phyloP scores from a whole-genome alignment of 768 basidiomycete species.

The Xerocomellus intermedius region DNA sequence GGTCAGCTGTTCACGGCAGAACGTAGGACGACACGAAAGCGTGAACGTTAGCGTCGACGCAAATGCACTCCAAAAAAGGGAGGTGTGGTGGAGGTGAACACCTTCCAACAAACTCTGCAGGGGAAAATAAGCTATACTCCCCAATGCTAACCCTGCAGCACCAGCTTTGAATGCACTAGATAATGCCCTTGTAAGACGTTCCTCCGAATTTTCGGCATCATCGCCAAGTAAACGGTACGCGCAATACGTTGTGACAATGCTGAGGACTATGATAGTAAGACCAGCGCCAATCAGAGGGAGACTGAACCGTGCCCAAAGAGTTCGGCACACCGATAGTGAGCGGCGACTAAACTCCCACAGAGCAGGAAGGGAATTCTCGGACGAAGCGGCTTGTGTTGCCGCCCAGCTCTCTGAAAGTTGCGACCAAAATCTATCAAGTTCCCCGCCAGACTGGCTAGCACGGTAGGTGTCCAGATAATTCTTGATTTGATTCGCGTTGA shows the following conservation, averaged over 20 bases:
- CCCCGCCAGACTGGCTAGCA: slow-evolving; percentile 61
- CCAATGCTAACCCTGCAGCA: slow-evolving; percentile 35
- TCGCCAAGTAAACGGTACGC: slow-evolving; percentile 51
- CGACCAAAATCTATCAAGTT: slow-evolving; percentile 67
- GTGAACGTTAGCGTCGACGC: slow-evolving; percentile 47
- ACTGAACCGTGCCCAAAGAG: slow-evolving; percentile 96
- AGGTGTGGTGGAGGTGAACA: slow-evolving; percentile 49
- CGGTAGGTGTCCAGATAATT: slow-evolving; percentile 78
- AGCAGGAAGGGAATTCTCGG: slow-evolving; percentile 9
- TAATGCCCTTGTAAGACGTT: slow-evolving; percentile 39
- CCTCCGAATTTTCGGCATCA: slow-evolving; percentile 39
- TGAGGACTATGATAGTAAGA: slow-evolving; percentile 55
- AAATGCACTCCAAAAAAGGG: slow-evolving; percentile 49
- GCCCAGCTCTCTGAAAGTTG: slow-evolving; percentile 49
- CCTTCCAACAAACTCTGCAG: slow-evolving; percentile 41
- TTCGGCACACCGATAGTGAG: slow-evolving; percentile 60
- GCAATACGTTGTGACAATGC: slow-evolving; percentile 53
- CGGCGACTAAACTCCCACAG: slow-evolving; percentile 33
- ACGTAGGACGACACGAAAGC: slow-evolving; percentile 38
- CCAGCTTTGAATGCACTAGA: slow-evolving; percentile 34
- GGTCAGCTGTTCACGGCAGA: slow-evolving; percentile 28
- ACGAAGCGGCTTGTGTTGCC: slow-evolving; percentile 30
- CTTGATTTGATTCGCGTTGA: slow-evolving; percentile 76
- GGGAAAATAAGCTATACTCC: slow-evolving; percentile 35
- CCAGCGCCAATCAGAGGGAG: slow-evolving; percentile 74